Evolutionary conservation across 2,329 filamentous ascomycete species (phyloP), one percentile per base, ranked within the genome.

Genomic region (Pseudogymnoascus sp.): DNA sequence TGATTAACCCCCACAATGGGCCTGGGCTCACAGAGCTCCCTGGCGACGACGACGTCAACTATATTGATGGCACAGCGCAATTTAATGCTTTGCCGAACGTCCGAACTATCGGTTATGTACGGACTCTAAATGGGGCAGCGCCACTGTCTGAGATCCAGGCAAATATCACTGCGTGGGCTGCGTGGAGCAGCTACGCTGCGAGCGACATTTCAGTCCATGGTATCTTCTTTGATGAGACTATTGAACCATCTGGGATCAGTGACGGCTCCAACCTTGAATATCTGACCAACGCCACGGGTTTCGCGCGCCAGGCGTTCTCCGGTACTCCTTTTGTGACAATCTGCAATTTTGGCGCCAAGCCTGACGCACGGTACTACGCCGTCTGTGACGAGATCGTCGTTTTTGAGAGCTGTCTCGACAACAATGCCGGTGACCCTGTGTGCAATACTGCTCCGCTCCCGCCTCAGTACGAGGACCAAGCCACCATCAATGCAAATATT

Each of bases 21-120:
- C 75, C 74, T 0, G 74, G 74, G 2, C 60, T 61, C 7, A 65
- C 66, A 1, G 61, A 64, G n/a, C 66, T 66, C 21, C 75, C 74
- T 0, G 70, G 71, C 59, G 61, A 65, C 1, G 67, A 68, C 62
- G 74, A 73, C 64, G 35, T 37, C 35, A 37, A 37, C 35, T 37
- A 37, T 37, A 37, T 37, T 37, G n/a, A 13, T 37, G 35, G 35
- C 35, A 37, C 35, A 37, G 69, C 70, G 21, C 58, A 37, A 10
- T 37, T 37, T 13, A 37, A 37, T 37, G 35, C 35, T 37, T 37
- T 37, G 35, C 35, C 67, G 4, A 74, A 70, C 12, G 73, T 75
- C 10, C 66, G 70, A 0, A 70, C 74, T 4, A 64, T 78, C 13
- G 76, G 77, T 12, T 78, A 79, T 64, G 73, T 78, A 27, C 69